Conservation (phyloP, 495 filamentous ascomycete species). For the Lasiosphaeris hirsuta region DNA sequence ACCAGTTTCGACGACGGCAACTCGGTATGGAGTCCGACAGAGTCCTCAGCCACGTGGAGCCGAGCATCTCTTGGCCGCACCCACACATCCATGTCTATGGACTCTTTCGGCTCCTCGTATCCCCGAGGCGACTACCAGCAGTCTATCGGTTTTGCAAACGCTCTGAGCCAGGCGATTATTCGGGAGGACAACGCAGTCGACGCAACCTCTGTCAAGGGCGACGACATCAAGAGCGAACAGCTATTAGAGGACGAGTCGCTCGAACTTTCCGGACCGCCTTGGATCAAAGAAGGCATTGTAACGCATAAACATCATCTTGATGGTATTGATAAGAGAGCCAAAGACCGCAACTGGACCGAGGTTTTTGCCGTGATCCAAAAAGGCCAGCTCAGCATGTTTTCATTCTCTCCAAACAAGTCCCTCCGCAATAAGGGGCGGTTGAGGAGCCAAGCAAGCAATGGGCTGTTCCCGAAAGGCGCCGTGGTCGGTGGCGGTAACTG, state of each 20-base stretch:
- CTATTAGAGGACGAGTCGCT: slow-evolving; percentile 88
- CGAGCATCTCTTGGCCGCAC: slow-evolving; percentile 87
- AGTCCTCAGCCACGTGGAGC: slow-evolving; percentile 79
- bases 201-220: slow-evolving; percentile 50
- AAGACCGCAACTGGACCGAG: slow-evolving; percentile 89
- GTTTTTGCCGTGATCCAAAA: slow-evolving; percentile 98
- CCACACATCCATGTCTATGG: slow-evolving; percentile 84
- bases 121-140: slow-evolving; percentile 85
- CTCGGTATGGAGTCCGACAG: slow-evolving; percentile 87
- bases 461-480: slow-evolving; percentile 47
- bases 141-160: slow-evolving; percentile 96
- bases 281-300: slow-evolving; percentile 94
- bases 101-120: slow-evolving; percentile 77
- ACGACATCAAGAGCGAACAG: slow-evolving; percentile 55
- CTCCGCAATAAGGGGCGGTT: slow-evolving; percentile 64
- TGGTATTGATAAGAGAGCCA: slow-evolving; percentile 81
- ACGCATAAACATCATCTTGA: slow-evolving; percentile 97
- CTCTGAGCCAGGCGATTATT: slow-evolving; percentile 93
- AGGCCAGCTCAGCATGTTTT: slow-evolving; percentile 93
- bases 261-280: slow-evolving; percentile 86
- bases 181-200: slow-evolving; percentile 71
- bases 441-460: slow-evolving; percentile 28
- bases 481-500: slow-evolving; percentile 93
- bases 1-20: slow-evolving; percentile 90
- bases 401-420: slow-evolving; percentile 76